A percentile compares a stretch with the other conserved stretches of the same genome.
phyloP scores from a whole-genome alignment of 257 asterid genomes.

The Capsicum baccatum region DNA sequence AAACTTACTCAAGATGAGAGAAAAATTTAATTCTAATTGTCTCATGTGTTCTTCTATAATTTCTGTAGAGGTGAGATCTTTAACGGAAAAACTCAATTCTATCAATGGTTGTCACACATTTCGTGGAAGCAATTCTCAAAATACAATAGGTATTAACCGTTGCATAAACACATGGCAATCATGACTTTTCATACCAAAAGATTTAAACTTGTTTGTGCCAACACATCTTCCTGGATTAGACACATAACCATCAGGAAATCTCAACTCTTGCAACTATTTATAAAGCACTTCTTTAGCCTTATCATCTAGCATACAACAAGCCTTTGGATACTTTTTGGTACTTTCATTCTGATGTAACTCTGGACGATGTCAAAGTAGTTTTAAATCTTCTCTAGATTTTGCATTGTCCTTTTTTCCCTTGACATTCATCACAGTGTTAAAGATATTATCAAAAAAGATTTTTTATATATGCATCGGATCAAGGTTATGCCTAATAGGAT shows the following conservation, averaged over 20 bases:
- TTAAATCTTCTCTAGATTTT: neutral
- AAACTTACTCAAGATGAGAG: neutral
- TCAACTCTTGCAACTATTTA: too few species aligned
- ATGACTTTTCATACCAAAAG: neutral
- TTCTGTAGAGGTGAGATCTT: neutral
- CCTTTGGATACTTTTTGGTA: neutral
- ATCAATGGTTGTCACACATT: neutral
- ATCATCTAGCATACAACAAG: neutral
- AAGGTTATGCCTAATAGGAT: neutral
- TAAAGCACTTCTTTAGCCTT: neutral
- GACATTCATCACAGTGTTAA: neutral
- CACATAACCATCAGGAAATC: neutral
- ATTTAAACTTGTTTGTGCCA: neutral
- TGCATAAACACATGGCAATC: neutral
- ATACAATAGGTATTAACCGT: neutral
- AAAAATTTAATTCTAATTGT: neutral
- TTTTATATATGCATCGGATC: neutral
- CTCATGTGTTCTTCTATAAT: neutral
- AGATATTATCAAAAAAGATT: neutral
- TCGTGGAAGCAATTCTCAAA: neutral
- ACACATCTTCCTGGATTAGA: neutral
- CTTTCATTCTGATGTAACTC: neutral
- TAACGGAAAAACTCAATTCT: neutral
- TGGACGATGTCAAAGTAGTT: neutral
- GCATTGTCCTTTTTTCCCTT: neutral